These are phyloP conservation scores for Akanthomyces dipterigenus DNA, from an alignment of 2,329 filamentous ascomycete genomes.

Conservation along the genomic window DNA sequence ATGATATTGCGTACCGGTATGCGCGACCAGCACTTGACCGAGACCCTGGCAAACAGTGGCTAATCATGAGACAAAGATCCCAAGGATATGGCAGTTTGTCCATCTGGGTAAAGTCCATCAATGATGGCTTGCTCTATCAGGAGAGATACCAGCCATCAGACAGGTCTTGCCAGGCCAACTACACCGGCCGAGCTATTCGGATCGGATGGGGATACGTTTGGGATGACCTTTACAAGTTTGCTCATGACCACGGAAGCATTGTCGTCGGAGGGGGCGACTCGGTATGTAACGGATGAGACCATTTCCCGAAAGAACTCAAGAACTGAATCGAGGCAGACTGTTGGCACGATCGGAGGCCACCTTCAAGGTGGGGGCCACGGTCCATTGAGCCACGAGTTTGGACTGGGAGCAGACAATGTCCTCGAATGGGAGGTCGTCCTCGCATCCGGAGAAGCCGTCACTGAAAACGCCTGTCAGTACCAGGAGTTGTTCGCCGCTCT, in stretches of 20 bases:
- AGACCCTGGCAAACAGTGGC: background rate
- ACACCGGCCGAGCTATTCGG: background rate
- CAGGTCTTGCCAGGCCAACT: background rate
- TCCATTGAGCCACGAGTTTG: background rate
- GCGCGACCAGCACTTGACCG: too few species aligned
- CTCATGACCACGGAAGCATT: background rate
- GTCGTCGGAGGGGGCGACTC: background rate
- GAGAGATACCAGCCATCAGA: background rate
- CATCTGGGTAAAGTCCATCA: background rate
- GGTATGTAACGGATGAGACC: background rate
- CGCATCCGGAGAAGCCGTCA: slow-evolving; percentile 36
- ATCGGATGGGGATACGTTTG: background rate
- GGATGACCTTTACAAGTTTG: background rate
- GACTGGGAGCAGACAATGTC: slow-evolving; percentile 32
- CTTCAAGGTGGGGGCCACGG: background rate
- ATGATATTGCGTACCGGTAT: background rate
- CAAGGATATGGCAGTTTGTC: background rate
- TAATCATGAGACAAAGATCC: background rate
- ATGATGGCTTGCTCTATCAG: background rate
- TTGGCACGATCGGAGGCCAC: background rate
- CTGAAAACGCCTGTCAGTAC: slow-evolving; percentile 28
- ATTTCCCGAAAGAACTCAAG: background rate
- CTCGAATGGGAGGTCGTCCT: slow-evolving; percentile 41
- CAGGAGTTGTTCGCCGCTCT: slow-evolving; percentile 39
- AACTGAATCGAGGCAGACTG: background rate